phyloP scores from a whole-genome alignment of 192 early-diverging fungal species.

The Coemansia biformis region DNA sequence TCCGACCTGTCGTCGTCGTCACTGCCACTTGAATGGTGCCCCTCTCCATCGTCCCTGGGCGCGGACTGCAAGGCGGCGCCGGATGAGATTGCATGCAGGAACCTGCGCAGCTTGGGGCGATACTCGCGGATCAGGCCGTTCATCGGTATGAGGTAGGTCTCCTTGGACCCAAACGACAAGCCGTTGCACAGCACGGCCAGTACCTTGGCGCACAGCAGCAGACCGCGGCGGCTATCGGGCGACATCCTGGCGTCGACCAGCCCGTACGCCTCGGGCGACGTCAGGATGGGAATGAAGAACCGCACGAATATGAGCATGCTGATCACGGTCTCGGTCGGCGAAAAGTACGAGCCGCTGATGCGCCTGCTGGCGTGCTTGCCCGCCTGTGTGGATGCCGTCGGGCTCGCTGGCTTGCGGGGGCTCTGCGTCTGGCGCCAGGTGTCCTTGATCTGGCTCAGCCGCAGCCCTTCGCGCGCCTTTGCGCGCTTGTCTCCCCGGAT shows the following conservation, averaged over 20 bases:
- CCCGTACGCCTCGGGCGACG: conserved; percentile 78
- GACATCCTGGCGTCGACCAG: conserved; percentile 58
- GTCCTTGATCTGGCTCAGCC: conserved; percentile 28
- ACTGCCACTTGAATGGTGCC: too few species aligned
- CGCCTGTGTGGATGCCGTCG: conserved; percentile 14
- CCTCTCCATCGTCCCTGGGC: background rate
- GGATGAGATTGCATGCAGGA: conserved; percentile 60
- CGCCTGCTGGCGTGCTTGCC: conserved; percentile 39
- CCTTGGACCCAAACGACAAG: conserved; percentile 88
- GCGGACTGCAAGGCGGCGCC: background rate
- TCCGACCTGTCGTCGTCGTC: background rate
- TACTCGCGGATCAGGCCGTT: conserved; percentile 84
- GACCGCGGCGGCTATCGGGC: conserved; percentile 69
- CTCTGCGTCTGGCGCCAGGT: conserved; percentile 32
- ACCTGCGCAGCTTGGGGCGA: conserved; percentile 70
- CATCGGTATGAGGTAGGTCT: conserved; percentile 81
- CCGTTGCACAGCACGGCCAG: conserved; percentile 94
- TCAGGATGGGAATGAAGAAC: conserved; percentile 92
- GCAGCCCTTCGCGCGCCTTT: conserved; percentile 6
- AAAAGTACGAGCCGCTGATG: conserved; percentile 52
- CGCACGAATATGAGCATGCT: conserved; percentile 86
- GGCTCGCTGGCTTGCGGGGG: conserved; percentile 29
- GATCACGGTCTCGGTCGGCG: conserved; percentile 59
- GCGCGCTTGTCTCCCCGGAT: background rate
- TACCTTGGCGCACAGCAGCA: conserved; percentile 85